Evolutionary conservation across 306 rosid genomes (phyloP).

Genomic region (Trifolium pratense): DNA sequence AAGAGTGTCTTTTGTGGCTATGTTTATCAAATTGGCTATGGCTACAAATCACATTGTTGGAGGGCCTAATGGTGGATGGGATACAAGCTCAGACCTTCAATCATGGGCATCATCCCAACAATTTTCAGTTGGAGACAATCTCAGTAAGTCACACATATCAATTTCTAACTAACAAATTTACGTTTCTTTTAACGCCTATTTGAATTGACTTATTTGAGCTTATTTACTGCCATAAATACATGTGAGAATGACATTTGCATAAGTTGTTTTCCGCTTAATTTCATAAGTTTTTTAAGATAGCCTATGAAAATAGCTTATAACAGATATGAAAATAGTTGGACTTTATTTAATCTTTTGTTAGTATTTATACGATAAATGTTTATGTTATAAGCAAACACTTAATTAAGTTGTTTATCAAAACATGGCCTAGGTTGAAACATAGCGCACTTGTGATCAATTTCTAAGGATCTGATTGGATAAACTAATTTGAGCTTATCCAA

Average conservation of each 20-base stretch:
- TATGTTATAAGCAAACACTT: too few relatives aligned
- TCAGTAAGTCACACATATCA: slow-evolving; percentile 59
- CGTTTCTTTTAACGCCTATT: too few relatives aligned
- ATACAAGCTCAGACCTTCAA: slow-evolving; percentile 55
- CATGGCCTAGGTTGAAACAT: too few relatives aligned
- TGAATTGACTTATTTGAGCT: not conserved
- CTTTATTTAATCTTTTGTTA: too few relatives aligned
- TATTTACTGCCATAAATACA: too few relatives aligned
- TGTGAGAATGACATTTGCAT: too few relatives aligned
- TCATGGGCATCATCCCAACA: slow-evolving; percentile 65
- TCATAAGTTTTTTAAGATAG: too few relatives aligned
- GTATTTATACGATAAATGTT: too few relatives aligned
- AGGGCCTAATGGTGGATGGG: slow-evolving; percentile 77
- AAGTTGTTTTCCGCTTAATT: too few relatives aligned
- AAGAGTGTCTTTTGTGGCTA: slow-evolving; percentile 44
- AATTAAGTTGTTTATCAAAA: too few relatives aligned
- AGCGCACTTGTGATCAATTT: not conserved
- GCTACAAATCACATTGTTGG: slow-evolving; percentile 68
- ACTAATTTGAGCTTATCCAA: not conserved
- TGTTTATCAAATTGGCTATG: slow-evolving; percentile 54
- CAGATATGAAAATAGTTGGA: too few relatives aligned
- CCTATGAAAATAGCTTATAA: too few relatives aligned
- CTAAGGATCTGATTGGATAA: not conserved
- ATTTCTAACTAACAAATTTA: not conserved
- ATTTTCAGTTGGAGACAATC: slow-evolving; percentile 70